Base-by-base conservation (phyloP, 2,329 filamentous ascomycete genomes). In the Coniochaeta sp. region DNA sequence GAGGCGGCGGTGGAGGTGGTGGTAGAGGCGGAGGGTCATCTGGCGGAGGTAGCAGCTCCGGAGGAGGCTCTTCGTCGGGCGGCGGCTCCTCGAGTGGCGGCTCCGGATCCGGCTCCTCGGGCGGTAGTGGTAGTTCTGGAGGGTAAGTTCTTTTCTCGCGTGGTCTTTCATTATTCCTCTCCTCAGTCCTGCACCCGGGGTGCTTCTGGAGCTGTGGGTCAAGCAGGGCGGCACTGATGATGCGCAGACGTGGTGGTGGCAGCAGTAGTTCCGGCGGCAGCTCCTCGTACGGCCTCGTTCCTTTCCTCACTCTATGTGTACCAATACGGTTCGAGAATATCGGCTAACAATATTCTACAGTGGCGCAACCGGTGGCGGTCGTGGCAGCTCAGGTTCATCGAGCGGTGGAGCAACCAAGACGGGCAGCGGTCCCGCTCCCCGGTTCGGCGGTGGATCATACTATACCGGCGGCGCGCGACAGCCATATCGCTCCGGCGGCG, bases 391-490 rank as follows among this genome's bases (percentile, higher is more conserved):
- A n/a, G 61, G 59, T 26, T 65, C 64, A 38, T 63, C 62, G 61
- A 34, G 66, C 0, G 83, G 83, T 64, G 83, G 84, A 87, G 87
- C 3, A 78, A 73, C 34, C 34, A 36, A 36, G 34, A 36, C 34
- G 4, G 87, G 88, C 61, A 82, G 80, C 58, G 87, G 88, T 17
- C 74, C 81, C 1, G 66, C 75, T 17, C 85, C 84, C 3, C 62
- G 68, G 0, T 91, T 81, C 67, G 87, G 85, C 52, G 84, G 85
- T 40, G 86, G 87, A 8, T 67, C 70, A 58, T 89, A 81, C 71
- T 92, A 91, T 68, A 81, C 82, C 40, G 88, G 88, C 56, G 90
- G 90, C 56, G 81, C 85, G 0, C 62, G 75, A 2, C 69, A 70
- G 0, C 88, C 90, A 1, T 93, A 89, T 73, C 62, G 66, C 2